A percentile compares a stretch with the other conserved stretches of the same genome.
Conservation (phyloP, 1,284 basidiomycete genomes). For the Termitomyces sp. region DNA sequence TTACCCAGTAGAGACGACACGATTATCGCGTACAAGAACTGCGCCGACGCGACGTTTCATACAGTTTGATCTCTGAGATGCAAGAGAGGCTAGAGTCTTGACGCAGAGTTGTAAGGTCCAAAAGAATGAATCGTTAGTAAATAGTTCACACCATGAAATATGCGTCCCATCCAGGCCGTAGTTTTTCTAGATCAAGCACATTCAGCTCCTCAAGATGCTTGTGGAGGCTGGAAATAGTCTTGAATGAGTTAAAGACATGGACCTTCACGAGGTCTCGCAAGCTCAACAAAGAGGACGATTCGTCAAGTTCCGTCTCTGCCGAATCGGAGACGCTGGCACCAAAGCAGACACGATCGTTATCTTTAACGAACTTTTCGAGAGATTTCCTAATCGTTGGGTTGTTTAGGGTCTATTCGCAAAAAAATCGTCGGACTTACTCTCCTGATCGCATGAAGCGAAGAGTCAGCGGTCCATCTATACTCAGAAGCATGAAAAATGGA, state of each 20-base stretch:
- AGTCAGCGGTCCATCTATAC: conserved; percentile 81
- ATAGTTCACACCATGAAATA: conserved; percentile 82
- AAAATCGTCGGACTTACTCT: conserved; percentile 25
- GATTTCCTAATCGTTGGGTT: conserved; percentile 28
- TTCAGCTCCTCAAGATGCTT: conserved; percentile 65
- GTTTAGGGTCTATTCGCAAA: conserved; percentile 2
- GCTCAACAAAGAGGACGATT: conserved; percentile 33
- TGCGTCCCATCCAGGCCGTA: conserved; percentile 88
- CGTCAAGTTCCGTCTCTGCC: conserved; percentile 2
- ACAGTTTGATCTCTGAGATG: conserved; percentile 86
- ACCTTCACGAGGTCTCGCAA: conserved; percentile 54
- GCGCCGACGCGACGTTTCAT: conserved; percentile 98
- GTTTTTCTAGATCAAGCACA: conserved; percentile 63
- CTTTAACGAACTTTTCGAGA: conserved; percentile 63
- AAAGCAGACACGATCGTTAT: conserved; percentile 59
- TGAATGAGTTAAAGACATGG: conserved; percentile 70
- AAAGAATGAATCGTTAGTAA: background rate
- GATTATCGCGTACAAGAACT: conserved; percentile 80
- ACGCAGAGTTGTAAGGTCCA: conserved; percentile 21
- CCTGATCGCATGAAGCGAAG: conserved; percentile 53
- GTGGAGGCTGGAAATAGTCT: conserved; percentile 50
- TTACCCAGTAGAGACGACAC: conserved; percentile 90
- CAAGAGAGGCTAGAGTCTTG: conserved; percentile 81
- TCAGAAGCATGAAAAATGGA: conserved; percentile 87
- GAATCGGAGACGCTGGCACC: conserved; percentile 25